Evolutionary conservation across 2,329 filamentous ascomycete genomes (phyloP), one percentile per base, ranked within the genome.

Genomic region (Botryotinia convoluta): DNA sequence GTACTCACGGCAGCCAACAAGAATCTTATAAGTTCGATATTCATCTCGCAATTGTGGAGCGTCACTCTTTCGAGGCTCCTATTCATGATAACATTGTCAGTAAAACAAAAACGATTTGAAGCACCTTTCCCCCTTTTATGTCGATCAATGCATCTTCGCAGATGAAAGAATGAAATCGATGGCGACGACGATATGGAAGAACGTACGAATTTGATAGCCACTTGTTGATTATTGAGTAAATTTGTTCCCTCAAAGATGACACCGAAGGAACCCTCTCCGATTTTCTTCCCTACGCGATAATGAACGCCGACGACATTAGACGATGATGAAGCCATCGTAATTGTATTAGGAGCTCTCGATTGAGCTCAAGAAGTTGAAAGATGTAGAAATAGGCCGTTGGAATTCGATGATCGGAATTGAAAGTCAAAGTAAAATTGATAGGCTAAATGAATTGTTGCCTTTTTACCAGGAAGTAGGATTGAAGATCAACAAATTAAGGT

Each of bases 161-260:
- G 51, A 69, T 70, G 54, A 39, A 16, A 42, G 59, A 32, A 16
- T 42, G 20, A 42, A 63, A 57, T 9, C 10, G 16, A 70, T 44
- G 44, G 29, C 62, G 54, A 64, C 35, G 48, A 45, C n/a, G 61
- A 54, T 7, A 20, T 12, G 6, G 29, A 57, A 60, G 70, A 73
- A 91, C 93, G 81, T 86, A 97, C 94, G 85, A 99, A 99, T 87
- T 99, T 99, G 87, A 99, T 99, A 81, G 96, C 96, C 76, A 99
- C 95, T 85, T 98, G 95, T 84, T 98, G 96, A 85, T 97, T 98
- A 87, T 99, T 99, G 83, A 99, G 88, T 79, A 99, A 88, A 83
- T 99, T 99, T 81, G 95, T 98, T 79, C 96, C 96, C 85, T 98
- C 96, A 81, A 98, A 98, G 82, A 98, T 98, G 79, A 98, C 96